Percentiles rank a stretch among this genome's conserved stretches.
These are phyloP conservation scores for Aspergillus alliaceus DNA, from an alignment of 2,329 filamentous ascomycete genomes.

Conservation along the genomic window DNA sequence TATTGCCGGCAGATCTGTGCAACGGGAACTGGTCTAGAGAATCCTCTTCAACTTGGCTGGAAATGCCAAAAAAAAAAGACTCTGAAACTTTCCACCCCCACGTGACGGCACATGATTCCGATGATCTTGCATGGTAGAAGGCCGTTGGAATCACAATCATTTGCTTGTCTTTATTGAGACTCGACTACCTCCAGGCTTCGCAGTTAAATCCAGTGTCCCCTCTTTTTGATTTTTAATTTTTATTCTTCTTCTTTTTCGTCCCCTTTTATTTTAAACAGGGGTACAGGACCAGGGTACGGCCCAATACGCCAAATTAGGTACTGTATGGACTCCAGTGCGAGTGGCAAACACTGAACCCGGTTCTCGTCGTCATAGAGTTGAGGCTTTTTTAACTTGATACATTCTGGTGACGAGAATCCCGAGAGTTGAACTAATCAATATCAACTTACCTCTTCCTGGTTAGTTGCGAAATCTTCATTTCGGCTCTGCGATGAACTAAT, in stretches of 20 bases:
- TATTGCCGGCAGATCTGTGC: constrained; percentile 1
- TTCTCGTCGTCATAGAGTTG: not conserved
- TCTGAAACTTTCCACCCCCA: not conserved
- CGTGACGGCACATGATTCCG: not conserved
- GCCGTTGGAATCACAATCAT: not conserved
- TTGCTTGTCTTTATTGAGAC: not conserved
- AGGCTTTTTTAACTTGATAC: not conserved
- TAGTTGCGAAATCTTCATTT: not conserved
- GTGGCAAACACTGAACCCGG: not conserved
- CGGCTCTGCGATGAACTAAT: not conserved
- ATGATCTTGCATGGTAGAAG: not conserved
- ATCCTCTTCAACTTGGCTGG: not conserved
- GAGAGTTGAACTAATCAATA: not conserved
- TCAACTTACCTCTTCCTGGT: not conserved
- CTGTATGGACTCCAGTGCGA: not conserved
- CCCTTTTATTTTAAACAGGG: too few relatives aligned
- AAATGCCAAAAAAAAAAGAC: not conserved
- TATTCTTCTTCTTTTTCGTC: too few relatives aligned
- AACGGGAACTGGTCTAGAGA: not conserved
- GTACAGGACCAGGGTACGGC: too few relatives aligned
- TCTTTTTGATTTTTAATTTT: too few relatives aligned
- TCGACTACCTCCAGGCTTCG: too few relatives aligned
- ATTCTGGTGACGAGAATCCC: not conserved
- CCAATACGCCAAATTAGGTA: not conserved
- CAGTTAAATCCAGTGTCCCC: too few relatives aligned